phyloP scores from a whole-genome alignment of 805 yeast species.

The Saturnispora sekii region DNA sequence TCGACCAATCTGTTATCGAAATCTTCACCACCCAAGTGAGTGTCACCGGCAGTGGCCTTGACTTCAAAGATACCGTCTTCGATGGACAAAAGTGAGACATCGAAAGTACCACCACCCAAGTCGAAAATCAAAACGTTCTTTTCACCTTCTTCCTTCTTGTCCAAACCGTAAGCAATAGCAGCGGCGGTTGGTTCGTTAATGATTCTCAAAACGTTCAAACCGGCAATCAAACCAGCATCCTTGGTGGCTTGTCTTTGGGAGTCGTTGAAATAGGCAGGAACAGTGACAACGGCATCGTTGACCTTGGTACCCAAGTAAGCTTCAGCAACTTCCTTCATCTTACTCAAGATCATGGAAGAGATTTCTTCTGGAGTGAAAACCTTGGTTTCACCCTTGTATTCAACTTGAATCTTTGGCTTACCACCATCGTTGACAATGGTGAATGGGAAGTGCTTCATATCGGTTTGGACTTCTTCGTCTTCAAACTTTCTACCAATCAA shows the following conservation, averaged over 20 bases:
- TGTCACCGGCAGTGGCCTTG: slow-evolving; percentile 74
- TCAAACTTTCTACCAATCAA: slow-evolving; percentile 83
- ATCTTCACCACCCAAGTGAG: slow-evolving; percentile 83
- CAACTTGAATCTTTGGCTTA: slow-evolving; percentile 85
- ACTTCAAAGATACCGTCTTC: slow-evolving; percentile 79
- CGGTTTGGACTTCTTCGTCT: slow-evolving; percentile 75
- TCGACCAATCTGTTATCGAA: slow-evolving; percentile 73
- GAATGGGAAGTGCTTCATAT: slow-evolving; percentile 89
- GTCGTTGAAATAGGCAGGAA: slow-evolving; percentile 79
- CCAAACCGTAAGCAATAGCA: slow-evolving; percentile 72
- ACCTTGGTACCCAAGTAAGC: slow-evolving; percentile 42
- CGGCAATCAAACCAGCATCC: slow-evolving; percentile 67
- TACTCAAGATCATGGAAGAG: slow-evolving; percentile 73
- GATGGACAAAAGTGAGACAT: slow-evolving; percentile 66
- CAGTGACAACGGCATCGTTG: slow-evolving; percentile 71
- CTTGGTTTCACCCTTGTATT: slow-evolving; percentile 89
- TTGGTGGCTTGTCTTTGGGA: slow-evolving; percentile 80
- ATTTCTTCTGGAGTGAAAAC: slow-evolving; percentile 90
- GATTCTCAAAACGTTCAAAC: slow-evolving; percentile 64
- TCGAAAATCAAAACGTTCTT: slow-evolving; percentile 56
- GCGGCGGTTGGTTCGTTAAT: slow-evolving; percentile 84
- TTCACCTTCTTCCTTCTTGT: slow-evolving; percentile 38
- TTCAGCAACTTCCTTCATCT: slow-evolving; percentile 61
- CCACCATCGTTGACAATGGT: slow-evolving; percentile 71
- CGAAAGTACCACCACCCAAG: slow-evolving; percentile 82